phyloP scores from a whole-genome alignment of 345 rosid genomes.

The Gossypium ekmanianum region DNA sequence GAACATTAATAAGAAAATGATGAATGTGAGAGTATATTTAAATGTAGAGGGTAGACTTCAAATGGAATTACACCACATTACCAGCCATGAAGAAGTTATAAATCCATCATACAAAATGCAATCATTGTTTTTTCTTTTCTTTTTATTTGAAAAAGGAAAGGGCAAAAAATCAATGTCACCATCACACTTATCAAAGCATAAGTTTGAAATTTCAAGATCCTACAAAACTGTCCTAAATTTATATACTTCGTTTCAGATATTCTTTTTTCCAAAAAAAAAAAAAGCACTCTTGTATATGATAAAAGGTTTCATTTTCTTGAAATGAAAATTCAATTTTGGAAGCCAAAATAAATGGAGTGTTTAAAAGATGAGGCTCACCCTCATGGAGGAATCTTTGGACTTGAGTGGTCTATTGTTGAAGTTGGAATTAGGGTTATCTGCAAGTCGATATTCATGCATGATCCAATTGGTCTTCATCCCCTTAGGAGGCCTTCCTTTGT shows the following conservation, averaged over 20 bases:
- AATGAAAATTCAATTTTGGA: not conserved
- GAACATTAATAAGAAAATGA: too few species aligned
- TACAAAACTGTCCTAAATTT: not conserved
- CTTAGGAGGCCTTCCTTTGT: conserved; percentile 89
- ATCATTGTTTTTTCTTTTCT: not conserved
- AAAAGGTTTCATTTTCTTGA: not conserved
- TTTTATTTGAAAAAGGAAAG: not conserved
- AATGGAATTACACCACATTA: not conserved
- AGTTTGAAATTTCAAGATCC: conserved; percentile 3
- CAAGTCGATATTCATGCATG: conserved; percentile 93
- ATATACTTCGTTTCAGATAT: not conserved
- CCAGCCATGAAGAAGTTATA: not conserved
- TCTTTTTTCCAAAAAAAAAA: too few species aligned
- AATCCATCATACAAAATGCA: not conserved
- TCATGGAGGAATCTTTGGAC: conserved; percentile 77
- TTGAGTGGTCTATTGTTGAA: conserved; percentile 31
- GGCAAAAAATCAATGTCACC: not conserved
- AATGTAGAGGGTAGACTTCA: not conserved
- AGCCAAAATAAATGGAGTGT: not conserved
- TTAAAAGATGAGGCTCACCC: conserved; percentile 44
- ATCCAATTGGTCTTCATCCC: conserved; percentile 95
- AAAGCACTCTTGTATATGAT: too few species aligned
- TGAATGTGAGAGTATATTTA: not conserved
- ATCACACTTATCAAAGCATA: not conserved
- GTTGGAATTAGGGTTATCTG: conserved; percentile 33